Conservation (phyloP, 345 rosid genomes). For the Clarkia xantiana region DNA sequence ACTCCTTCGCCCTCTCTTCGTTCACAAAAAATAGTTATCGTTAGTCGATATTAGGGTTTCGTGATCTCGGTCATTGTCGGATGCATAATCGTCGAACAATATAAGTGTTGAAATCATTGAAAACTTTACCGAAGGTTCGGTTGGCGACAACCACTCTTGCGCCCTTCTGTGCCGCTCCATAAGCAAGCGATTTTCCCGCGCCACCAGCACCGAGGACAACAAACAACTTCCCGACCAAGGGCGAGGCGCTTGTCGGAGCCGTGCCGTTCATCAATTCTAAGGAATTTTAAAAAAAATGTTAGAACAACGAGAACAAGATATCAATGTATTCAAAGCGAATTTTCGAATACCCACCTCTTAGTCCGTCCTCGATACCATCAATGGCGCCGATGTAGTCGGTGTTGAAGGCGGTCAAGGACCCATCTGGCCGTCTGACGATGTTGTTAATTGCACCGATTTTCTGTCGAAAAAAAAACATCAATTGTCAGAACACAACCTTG, state of each 20-base stretch:
- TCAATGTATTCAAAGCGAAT: neutral
- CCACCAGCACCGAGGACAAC: conserved; percentile 34
- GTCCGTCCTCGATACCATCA: conserved; percentile 27
- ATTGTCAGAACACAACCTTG: no score
- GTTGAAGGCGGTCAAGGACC: conserved; percentile 22
- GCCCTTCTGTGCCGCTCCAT: conserved; percentile 34
- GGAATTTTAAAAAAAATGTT: neutral
- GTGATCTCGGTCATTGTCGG: no score
- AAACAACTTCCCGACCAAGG: conserved; percentile 26
- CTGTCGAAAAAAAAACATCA: conserved; percentile 3
- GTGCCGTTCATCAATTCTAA: conserved; percentile 14
- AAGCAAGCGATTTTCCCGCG: conserved; percentile 35
- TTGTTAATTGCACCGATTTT: conserved; percentile 23
- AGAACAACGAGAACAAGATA: no score
- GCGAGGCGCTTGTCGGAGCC: conserved; percentile 12
- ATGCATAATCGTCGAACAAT: neutral
- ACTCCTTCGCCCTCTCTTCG: conserved; percentile 25
- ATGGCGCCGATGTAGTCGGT: conserved; percentile 31
- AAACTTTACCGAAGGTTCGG: conserved; percentile 2
- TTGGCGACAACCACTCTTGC: conserved; percentile 33
- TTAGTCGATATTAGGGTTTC: neutral
- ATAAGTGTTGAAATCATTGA: neutral
- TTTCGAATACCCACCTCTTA: conserved; percentile 13
- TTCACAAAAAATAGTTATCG: neutral
- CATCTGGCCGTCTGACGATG: conserved; percentile 22